Evolutionary conservation across 1,284 basidiomycete species (phyloP), one percentile per base, ranked within the genome.

Genomic region (Sporisorium scitamineum): DNA sequence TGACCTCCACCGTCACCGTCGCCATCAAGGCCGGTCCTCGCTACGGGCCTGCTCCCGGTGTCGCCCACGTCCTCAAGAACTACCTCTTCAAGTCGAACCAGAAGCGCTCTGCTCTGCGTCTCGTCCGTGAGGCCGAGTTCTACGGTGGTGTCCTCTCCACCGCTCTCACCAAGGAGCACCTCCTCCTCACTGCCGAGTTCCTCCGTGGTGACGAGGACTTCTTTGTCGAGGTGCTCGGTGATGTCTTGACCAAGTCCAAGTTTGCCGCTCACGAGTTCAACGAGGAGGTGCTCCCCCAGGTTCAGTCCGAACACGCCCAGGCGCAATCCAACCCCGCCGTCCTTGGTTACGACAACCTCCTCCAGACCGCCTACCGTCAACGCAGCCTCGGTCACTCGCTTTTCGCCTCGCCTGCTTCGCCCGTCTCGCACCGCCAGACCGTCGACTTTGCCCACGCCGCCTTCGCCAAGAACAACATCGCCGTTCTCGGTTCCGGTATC

Each of bases 151-250:
- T 96, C 61, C 89, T 99, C 77, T 95, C 94, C 51, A 89, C 94
- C 65, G 91, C 90, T 76, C 88, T 98, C 79, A 90, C 92, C 44
- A 89, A 95, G 81, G 96, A 99, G 88, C 92, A 97, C 87, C 89
- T 99, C 52, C 91, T 94, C 75, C 88, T 95, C 81, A 96, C 93
- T 52, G 94, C 96, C 72, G 95, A 98, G 86, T 99, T 98, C 88
- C 88, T 98, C 80, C 91, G 92, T 72, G 95, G 94, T 57, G 94
- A 99, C 86, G 96, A 98, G 73, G 82, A 77, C 37, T 82, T 78
- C 67, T 85, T 85, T 54, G 77, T 80, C 55, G 76, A 81, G 67
- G 68, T 84, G 31, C 78, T 85, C 26, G 84, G 82, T 54, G 82
- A 85, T 47, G 82, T 80, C 14, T 54, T 84, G 41, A 55, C 71